These are phyloP conservation scores for Lotmaria passim DNA, from an alignment of 208 protist species.

Conservation along the genomic window DNA sequence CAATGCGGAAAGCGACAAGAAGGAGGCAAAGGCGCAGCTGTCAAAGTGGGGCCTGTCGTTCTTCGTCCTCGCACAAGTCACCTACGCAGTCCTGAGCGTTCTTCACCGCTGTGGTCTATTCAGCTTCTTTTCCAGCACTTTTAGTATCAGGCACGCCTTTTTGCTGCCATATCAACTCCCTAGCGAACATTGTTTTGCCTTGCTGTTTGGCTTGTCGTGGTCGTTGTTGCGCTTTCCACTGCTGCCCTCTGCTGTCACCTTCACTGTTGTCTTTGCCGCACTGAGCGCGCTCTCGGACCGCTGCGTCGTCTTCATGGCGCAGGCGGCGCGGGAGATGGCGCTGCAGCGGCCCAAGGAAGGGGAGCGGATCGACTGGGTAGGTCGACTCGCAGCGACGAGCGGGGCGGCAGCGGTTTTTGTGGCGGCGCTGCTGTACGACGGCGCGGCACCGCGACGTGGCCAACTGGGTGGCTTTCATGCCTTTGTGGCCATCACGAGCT, in stretches of 20 bases:
- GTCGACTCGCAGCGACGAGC: neutral
- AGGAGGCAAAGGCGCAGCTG: neutral
- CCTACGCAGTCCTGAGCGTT: neutral
- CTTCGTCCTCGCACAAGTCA: conserved; percentile 8
- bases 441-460: neutral
- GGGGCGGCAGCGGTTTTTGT: conserved; percentile 3
- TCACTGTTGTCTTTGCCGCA: conserved; percentile 16
- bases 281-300: neutral
- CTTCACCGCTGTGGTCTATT: conserved; percentile 15
- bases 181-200: conserved; percentile 2
- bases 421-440: conserved; percentile 26
- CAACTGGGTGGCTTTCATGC: neutral
- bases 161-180: neutral
- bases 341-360: conserved; percentile 22
- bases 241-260: conserved; percentile 20
- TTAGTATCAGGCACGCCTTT: neutral
- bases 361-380: neutral
- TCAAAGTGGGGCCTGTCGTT: conserved; percentile 17
- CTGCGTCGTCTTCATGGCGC: neutral
- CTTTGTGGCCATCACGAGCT: neutral
- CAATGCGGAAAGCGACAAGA: neutral
- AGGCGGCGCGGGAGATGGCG: conserved; percentile 16
- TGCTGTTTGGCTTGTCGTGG: conserved; percentile 22
- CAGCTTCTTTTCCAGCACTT: neutral
- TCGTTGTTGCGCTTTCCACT: conserved; percentile 15